A percentile compares a stretch with the other conserved stretches of the same genome.
Conservation (phyloP, 257 asterid species). For the Scutellaria galericulata region DNA sequence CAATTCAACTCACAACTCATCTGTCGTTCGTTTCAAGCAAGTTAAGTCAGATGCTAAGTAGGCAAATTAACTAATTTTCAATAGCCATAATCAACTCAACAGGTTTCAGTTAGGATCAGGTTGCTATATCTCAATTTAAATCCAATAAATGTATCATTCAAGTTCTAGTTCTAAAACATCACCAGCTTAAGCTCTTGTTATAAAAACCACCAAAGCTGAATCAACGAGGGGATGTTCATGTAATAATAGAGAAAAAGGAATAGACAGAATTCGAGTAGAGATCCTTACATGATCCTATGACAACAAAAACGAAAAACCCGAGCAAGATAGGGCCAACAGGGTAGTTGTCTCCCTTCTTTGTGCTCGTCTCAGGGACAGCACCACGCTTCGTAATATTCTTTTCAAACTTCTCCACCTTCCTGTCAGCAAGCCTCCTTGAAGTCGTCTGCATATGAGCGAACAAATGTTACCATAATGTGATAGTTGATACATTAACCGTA, state of each 20-base stretch:
- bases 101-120: neutral
- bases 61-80: neutral
- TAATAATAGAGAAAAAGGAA: neutral
- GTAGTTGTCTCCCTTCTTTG: slow-evolving; percentile 79
- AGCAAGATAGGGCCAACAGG: slow-evolving; percentile 94
- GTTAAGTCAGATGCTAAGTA: neutral
- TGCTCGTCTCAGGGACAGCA: slow-evolving; percentile 67
- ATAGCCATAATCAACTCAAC: neutral
- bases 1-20: slow-evolving; percentile 1
- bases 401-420: slow-evolving; percentile 88
- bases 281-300: slow-evolving; percentile 67
- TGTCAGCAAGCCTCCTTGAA: slow-evolving; percentile 85
- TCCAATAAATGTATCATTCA: neutral
- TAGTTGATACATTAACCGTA: neutral
- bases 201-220: neutral
- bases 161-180: neutral
- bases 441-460: slow-evolving; percentile 61
- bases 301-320: slow-evolving; percentile 90
- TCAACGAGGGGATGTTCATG: neutral
- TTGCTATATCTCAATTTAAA: neutral
- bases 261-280: neutral
- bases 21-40: neutral
- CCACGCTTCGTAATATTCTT: slow-evolving; percentile 92
- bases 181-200: neutral
- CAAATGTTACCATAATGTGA: neutral